phyloP scores from a whole-genome alignment of 164 flowering plant species.

The Aristolochia contorta region DNA sequence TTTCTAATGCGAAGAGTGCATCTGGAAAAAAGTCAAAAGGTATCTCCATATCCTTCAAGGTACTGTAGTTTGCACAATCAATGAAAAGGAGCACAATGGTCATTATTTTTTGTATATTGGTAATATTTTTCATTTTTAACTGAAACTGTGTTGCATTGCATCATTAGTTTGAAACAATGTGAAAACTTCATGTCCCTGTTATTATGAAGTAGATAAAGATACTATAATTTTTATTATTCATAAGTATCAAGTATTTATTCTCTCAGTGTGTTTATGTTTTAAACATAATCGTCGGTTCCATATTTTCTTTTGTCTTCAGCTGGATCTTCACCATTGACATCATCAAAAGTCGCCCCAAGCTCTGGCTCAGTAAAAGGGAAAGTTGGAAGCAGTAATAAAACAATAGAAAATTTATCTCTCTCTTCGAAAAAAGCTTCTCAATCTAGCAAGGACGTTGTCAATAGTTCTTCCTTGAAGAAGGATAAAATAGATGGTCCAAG shows the following conservation, averaged over 20 bases:
- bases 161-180: too few species aligned
- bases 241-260: too few species aligned
- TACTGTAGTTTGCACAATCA: too few species aligned
- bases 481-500: constrained; percentile 18
- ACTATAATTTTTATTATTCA: too few species aligned
- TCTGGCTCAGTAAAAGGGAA: background rate
- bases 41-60: constrained; percentile 4
- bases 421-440: constrained; percentile 15
- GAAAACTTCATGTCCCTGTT: too few species aligned
- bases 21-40: constrained; percentile 42
- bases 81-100: too few species aligned
- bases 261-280: too few species aligned
- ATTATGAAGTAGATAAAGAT: too few species aligned
- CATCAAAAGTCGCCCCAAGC: constrained; percentile 17
- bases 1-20: constrained; percentile 38
- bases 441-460: constrained; percentile 17
- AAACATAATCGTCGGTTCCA: too few species aligned
- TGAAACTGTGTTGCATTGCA: too few species aligned
- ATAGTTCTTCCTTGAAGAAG: constrained; percentile 18
- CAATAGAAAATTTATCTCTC: constrained; percentile 18
- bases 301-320: constrained; percentile 14
- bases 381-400: background rate
- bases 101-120: too few species aligned
- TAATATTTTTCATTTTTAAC: too few species aligned
- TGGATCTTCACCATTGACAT: constrained; percentile 11